A percentile compares a stretch with the other conserved stretches of the same genome.
Evolutionary conservation across 208 protist genomes (phyloP).

Genomic region (Trypanosoma caninum): DNA sequence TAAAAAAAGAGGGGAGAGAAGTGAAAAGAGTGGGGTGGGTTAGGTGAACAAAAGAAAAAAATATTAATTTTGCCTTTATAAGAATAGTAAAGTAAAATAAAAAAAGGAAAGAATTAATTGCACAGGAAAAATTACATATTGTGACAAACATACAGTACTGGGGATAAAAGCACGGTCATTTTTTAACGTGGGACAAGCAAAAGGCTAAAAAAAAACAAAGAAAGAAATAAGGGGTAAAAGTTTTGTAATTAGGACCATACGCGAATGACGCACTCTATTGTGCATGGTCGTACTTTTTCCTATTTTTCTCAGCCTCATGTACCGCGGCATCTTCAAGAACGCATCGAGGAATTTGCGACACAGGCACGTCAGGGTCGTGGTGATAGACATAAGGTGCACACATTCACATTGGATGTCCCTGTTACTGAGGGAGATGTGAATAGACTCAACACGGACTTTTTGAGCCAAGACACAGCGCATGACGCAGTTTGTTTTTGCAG

Average conservation of each 20-base stretch:
- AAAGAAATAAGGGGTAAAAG: neutral
- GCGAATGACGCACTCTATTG: neutral
- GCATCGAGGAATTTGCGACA: neutral
- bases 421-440: conserved; percentile 57
- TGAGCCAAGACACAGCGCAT: too few relatives aligned
- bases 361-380: neutral
- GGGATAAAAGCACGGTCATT: too few relatives aligned
- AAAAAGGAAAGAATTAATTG: neutral
- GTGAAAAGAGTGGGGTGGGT: neutral
- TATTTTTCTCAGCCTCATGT: neutral
- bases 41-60: neutral
- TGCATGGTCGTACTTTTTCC: neutral
- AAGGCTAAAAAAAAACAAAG: neutral
- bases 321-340: neutral
- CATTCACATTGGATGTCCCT: conserved; percentile 55
- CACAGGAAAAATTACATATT: too few relatives aligned
- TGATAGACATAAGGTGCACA: neutral
- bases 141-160: too few relatives aligned
- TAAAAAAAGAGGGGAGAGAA: neutral
- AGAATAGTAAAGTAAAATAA: neutral
- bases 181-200: neutral
- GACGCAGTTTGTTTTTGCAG: conserved; percentile 27
- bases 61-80: too few relatives aligned
- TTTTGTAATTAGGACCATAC: too few relatives aligned
- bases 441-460: too few relatives aligned